phyloP scores from a whole-genome alignment of 176 grass and related monocot species.

The Otatea glauca region DNA sequence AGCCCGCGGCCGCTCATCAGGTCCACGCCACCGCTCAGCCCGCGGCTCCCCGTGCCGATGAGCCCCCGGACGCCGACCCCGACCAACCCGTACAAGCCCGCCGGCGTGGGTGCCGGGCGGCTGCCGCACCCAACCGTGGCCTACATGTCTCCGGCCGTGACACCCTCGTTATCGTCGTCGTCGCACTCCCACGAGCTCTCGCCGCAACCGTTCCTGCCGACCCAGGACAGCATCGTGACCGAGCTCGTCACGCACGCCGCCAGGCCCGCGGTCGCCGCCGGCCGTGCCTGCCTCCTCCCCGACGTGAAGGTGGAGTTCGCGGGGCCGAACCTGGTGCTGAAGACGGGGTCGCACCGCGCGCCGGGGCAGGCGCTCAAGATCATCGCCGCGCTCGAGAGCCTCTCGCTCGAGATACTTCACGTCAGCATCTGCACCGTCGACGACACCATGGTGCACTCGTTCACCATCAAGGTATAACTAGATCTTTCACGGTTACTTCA shows the following conservation, averaged over 20 bases:
- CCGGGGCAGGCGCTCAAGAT: constrained; percentile 75
- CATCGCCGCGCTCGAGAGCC: constrained; percentile 66
- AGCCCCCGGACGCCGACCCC: constrained; percentile 76
- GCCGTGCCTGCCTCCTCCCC: constrained; percentile 1
- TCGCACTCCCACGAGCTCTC: constrained; percentile 30
- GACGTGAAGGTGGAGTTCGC: constrained; percentile 84
- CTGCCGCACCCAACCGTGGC: constrained; percentile 11
- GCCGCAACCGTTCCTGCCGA: constrained; percentile 40
- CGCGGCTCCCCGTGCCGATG: constrained; percentile 53
- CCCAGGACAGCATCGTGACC: constrained; percentile 42
- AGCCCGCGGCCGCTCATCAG: constrained; percentile 54
- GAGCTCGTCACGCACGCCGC: constrained; percentile 54
- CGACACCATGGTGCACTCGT: constrained; percentile 77
- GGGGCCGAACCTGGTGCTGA: constrained; percentile 71
- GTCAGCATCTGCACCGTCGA: constrained; percentile 72
- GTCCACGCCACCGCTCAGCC: constrained; percentile 60
- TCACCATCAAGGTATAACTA: constrained; percentile 84
- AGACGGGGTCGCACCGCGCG: constrained; percentile 61
- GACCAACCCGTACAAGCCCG: constrained; percentile 64
- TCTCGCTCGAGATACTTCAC: constrained; percentile 79
- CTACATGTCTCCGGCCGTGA: constrained; percentile 46
- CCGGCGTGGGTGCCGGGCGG: neutral
- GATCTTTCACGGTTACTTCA: neutral
- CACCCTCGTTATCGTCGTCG: constrained; percentile 26
- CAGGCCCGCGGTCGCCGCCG: neutral